Evolutionary conservation across 345 rosid genomes (phyloP).

Genomic region (Eucalyptus sp.): DNA sequence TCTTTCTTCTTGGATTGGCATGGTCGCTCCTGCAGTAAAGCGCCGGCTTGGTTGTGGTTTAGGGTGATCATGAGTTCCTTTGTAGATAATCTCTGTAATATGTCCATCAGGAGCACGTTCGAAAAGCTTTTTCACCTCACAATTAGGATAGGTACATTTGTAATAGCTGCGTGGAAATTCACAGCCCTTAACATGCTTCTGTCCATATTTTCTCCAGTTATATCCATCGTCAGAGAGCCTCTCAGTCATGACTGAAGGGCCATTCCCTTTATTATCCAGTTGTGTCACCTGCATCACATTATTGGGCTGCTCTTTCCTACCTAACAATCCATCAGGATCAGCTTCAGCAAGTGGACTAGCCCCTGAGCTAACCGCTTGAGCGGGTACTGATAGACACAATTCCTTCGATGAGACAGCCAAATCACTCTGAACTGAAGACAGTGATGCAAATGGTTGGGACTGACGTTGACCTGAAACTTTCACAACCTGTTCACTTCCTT

Average conservation of each 20-base stretch:
- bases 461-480: conserved; percentile 38
- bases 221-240: conserved; percentile 74
- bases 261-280: conserved; percentile 51
- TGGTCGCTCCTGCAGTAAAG: conserved; percentile 42
- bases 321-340: conserved; percentile 47
- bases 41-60: conserved; percentile 91
- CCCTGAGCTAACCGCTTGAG: conserved; percentile 22
- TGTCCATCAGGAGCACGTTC: conserved; percentile 95
- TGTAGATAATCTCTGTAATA: conserved; percentile 82
- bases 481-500: conserved; percentile 29
- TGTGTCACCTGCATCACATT: conserved; percentile 18
- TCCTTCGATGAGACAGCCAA: conserved; percentile 61
- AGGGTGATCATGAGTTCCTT: conserved; percentile 97
- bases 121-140: conserved; percentile 96
- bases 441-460: conserved; percentile 28
- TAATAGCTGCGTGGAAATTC: conserved; percentile 98
- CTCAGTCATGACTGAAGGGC: conserved; percentile 21
- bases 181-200: conserved; percentile 98
- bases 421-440: conserved; percentile 40
- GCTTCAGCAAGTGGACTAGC: conserved; percentile 33
- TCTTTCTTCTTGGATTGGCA: conserved; percentile 64
- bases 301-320: conserved; percentile 26
- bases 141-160: conserved; percentile 97
- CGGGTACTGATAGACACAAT: conserved; percentile 38
- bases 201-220: conserved; percentile 99